These are phyloP conservation scores for Cutaneotrichosporon mucoides DNA, from an alignment of 1,284 basidiomycete genomes.

Conservation along the genomic window DNA sequence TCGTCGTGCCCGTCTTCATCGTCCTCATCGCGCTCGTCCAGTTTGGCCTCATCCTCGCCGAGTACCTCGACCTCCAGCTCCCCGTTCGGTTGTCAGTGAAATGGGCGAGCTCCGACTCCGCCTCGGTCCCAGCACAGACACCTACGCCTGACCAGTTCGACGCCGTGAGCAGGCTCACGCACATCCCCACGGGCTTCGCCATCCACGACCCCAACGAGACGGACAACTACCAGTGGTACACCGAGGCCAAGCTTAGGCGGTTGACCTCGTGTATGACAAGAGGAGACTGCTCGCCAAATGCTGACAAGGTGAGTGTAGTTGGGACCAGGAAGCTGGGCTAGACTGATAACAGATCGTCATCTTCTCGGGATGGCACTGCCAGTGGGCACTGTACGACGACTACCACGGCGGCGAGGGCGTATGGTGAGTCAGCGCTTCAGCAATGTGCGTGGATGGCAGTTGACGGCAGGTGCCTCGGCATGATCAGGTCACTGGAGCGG, in stretches of 20 bases:
- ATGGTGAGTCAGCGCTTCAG: constrained; percentile 7
- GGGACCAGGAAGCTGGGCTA: too few relatives aligned
- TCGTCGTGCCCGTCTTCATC: neutral
- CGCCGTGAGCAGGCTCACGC: neutral
- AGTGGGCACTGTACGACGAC: constrained; percentile 7
- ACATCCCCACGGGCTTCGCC: neutral
- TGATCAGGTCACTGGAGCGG: constrained; percentile 14
- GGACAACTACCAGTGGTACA: constrained; percentile 15
- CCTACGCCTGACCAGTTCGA: too few relatives aligned
- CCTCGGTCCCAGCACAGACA: too few relatives aligned
- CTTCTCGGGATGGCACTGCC: constrained; percentile 12
- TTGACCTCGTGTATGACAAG: constrained; percentile 12
- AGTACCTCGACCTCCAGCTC: neutral
- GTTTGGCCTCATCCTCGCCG: neutral
- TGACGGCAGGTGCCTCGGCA: constrained; percentile 10
- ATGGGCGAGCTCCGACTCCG: neutral
- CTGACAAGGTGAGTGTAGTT: constrained; percentile 15
- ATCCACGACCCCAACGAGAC: neutral
- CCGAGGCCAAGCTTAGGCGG: constrained; percentile 16
- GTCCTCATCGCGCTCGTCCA: neutral
- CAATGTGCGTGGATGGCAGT: too few relatives aligned
- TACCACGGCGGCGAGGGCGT: constrained; percentile 17
- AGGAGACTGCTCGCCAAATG: constrained; percentile 12
- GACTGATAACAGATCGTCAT: constrained; percentile 14
- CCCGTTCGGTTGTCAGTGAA: neutral